Conservation (phyloP, 352 stramenopile species). For the Plasmopara viticola region DNA sequence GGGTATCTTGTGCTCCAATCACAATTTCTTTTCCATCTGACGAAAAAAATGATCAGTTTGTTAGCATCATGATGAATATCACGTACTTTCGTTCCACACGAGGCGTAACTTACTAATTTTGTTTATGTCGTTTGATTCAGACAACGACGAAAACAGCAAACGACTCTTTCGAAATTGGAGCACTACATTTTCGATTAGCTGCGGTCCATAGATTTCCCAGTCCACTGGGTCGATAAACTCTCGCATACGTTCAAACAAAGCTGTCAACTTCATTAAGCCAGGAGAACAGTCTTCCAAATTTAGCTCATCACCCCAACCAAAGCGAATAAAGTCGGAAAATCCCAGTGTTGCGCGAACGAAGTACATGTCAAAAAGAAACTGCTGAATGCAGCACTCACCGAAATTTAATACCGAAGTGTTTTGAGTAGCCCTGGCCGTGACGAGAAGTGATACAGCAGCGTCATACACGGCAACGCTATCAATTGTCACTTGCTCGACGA, state of each 20-base stretch:
- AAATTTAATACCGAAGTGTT: slow-evolving; percentile 64
- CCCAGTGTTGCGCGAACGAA: slow-evolving; percentile 81
- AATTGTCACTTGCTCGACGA: slow-evolving; percentile 75
- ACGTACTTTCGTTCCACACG: neutral
- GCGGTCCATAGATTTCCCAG: slow-evolving; percentile 84
- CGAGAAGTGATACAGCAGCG: slow-evolving; percentile 50
- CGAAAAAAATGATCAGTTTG: neutral
- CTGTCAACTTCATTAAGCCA: slow-evolving; percentile 47
- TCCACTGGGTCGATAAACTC: slow-evolving; percentile 84
- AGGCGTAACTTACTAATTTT: slow-evolving; percentile 61
- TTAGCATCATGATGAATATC: neutral
- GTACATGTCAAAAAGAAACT: slow-evolving; percentile 88
- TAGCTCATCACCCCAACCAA: slow-evolving; percentile 82
- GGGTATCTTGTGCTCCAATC: slow-evolving; percentile 57
- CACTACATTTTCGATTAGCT: slow-evolving; percentile 82
- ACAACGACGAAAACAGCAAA: slow-evolving; percentile 80
- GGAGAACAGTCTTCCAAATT: slow-evolving; percentile 46
- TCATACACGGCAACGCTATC: slow-evolving; percentile 68
- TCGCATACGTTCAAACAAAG: slow-evolving; percentile 69
- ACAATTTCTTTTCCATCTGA: slow-evolving; percentile 74
- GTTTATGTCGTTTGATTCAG: slow-evolving; percentile 76
- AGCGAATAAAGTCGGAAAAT: slow-evolving; percentile 83
- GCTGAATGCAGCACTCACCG: slow-evolving; percentile 75
- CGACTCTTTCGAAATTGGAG: slow-evolving; percentile 81
- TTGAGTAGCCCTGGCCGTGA: slow-evolving; percentile 43